Evolutionary conservation across 2,329 filamentous ascomycete genomes (phyloP).

Genomic region (Rasamsonia emersonii): DNA sequence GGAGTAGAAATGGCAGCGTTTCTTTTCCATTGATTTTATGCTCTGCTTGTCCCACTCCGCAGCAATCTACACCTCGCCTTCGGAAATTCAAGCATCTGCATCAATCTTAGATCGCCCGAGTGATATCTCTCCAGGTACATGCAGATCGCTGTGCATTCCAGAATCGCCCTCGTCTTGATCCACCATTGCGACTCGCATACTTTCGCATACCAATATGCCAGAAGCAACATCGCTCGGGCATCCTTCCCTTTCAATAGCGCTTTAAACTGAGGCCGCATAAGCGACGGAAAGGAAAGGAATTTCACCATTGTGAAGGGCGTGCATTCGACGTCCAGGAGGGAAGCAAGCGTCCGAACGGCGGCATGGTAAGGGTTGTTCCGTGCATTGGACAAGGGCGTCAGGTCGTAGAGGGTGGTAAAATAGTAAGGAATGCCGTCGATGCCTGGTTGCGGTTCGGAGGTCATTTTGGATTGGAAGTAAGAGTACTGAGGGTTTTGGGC

Average conservation of each 20-base stretch:
- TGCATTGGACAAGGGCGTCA: slow-evolving; percentile 37
- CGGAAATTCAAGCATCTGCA: slow-evolving; percentile 5
- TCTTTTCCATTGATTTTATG: no score
- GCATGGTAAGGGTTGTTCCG: slow-evolving; percentile 15
- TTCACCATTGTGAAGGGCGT: slow-evolving; percentile 2
- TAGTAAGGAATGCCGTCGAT: slow-evolving; percentile 3
- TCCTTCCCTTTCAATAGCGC: slow-evolving; percentile 44
- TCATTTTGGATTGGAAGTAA: slow-evolving; percentile 1
- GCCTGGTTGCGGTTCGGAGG: slow-evolving; percentile 1
- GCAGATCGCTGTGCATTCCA: slow-evolving; percentile 45
- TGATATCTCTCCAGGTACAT: slow-evolving; percentile 32
- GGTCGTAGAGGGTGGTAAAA: slow-evolving; percentile 25
- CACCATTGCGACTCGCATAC: slow-evolving; percentile 41
- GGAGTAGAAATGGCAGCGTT: no score
- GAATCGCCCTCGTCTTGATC: slow-evolving; percentile 35
- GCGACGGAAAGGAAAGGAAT: slow-evolving; percentile 6
- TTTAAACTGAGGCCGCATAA: slow-evolving; percentile 25
- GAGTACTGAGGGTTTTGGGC: background rate
- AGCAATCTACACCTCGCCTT: no score
- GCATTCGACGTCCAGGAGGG: slow-evolving; percentile 11
- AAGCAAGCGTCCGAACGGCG: slow-evolving; percentile 1
- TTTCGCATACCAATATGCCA: slow-evolving; percentile 51
- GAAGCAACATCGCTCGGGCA: slow-evolving; percentile 43
- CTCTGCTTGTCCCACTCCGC: no score
- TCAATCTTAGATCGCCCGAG: background rate